phyloP scores from a whole-genome alignment of 108 stramenopile species.

The Fragilaria crotonensis region DNA sequence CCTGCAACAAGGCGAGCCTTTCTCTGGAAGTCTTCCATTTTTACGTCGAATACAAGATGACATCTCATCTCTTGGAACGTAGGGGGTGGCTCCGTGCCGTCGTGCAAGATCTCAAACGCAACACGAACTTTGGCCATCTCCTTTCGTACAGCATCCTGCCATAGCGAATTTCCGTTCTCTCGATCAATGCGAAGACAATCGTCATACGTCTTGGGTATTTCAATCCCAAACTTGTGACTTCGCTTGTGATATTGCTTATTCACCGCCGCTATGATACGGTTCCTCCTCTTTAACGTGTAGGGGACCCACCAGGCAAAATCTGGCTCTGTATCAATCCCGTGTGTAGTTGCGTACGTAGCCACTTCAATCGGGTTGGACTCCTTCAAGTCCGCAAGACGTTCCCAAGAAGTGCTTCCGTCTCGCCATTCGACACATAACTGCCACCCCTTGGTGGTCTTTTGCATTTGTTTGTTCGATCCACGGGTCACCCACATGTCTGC shows the following conservation, averaged over 20 bases:
- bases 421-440: constrained; percentile 18
- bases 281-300: constrained; percentile 11
- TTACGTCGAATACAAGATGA: constrained; percentile 15
- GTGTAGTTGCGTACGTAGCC: constrained; percentile 22
- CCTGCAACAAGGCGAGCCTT: too few relatives aligned
- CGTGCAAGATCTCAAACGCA: constrained; percentile 18
- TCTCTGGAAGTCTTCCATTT: constrained; percentile 16
- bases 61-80: too few relatives aligned
- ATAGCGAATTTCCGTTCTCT: constrained; percentile 14
- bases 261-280: constrained; percentile 16
- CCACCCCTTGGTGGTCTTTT: constrained; percentile 26
- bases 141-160: constrained; percentile 38
- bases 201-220: constrained; percentile 17
- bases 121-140: constrained; percentile 16
- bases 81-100: too few relatives aligned
- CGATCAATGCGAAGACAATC: constrained; percentile 19
- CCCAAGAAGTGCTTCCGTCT: constrained; percentile 18
- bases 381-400: too few relatives aligned
- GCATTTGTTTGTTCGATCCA: background rate
- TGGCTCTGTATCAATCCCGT: constrained; percentile 19
- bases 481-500: too few relatives aligned
- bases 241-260: constrained; percentile 9
- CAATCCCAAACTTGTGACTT: constrained; percentile 28
- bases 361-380: constrained; percentile 23
- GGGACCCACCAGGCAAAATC: constrained; percentile 39